phyloP scores from a whole-genome alignment of 768 basidiomycete genomes.

The Psilocybe tampanensis region DNA sequence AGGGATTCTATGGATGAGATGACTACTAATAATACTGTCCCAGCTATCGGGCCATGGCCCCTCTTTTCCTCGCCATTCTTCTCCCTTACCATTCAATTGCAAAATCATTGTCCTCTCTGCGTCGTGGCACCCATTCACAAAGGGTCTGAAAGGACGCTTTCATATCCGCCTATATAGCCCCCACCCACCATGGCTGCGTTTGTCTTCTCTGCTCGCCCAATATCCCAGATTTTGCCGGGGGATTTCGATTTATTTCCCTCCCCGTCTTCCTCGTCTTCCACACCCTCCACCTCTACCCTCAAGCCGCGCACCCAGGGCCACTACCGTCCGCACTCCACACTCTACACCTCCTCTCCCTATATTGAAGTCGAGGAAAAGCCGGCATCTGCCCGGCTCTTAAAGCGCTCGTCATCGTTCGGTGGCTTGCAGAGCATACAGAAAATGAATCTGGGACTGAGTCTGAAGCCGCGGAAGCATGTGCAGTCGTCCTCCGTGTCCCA shows the following conservation, averaged over 20 bases:
- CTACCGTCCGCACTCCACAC: constrained; percentile 43
- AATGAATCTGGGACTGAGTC: constrained; percentile 36
- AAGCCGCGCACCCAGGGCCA: constrained; percentile 28
- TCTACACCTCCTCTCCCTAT: constrained; percentile 28
- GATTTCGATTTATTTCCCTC: constrained; percentile 11
- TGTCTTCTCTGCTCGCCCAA: constrained; percentile 5
- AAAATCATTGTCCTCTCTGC: not conserved
- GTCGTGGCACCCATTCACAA: constrained; percentile 14
- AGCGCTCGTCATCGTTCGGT: constrained; percentile 32
- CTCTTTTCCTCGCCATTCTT: not conserved
- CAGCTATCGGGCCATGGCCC: not conserved
- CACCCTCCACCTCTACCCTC: constrained; percentile 9
- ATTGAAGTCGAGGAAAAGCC: constrained; percentile 15
- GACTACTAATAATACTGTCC: too few species aligned
- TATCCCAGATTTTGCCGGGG: constrained; percentile 8
- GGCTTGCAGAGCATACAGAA: constrained; percentile 28
- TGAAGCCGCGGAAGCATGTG: constrained; percentile 22
- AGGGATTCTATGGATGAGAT: too few species aligned
- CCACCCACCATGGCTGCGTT: constrained; percentile 16
- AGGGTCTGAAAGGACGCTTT: constrained; percentile 18
- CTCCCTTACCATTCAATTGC: too few species aligned
- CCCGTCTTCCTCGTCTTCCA: constrained; percentile 1
- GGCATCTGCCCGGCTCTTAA: constrained; percentile 22
- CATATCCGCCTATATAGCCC: constrained; percentile 14
- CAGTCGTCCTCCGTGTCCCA: constrained; percentile 9